phyloP scores from a whole-genome alignment of 495 filamentous ascomycete genomes.

The Annulohypoxylon maeteangense region DNA sequence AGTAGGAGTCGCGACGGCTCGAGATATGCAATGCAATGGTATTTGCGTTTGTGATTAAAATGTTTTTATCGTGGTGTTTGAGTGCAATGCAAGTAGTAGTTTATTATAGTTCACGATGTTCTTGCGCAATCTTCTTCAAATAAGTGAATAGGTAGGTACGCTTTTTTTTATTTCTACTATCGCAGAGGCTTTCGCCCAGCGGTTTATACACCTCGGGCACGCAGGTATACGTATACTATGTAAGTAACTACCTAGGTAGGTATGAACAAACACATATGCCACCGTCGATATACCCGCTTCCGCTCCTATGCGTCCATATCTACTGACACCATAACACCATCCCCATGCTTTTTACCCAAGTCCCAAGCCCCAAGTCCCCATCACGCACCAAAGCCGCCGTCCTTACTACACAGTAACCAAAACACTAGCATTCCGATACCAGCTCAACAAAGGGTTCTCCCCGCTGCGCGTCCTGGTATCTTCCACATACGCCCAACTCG shows the following conservation, averaged over 20 bases:
- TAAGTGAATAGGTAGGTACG: background rate
- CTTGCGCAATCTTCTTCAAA: too few relatives aligned
- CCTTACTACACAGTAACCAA: constrained; percentile 76
- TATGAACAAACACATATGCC: background rate
- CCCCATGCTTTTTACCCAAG: background rate
- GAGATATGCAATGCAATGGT: background rate
- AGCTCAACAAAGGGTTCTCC: constrained; percentile 90
- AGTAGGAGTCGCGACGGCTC: constrained; percentile 4
- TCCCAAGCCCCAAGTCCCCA: background rate
- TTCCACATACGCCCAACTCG: constrained; percentile 86
- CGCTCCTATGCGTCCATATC: background rate
- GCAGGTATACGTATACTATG: too few relatives aligned
- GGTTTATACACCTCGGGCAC: background rate
- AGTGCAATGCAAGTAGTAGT: too few relatives aligned
- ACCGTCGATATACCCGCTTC: background rate
- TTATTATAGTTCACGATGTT: too few relatives aligned
- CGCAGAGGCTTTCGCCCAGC: background rate
- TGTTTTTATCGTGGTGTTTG: background rate
- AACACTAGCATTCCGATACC: constrained; percentile 95
- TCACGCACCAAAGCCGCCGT: background rate
- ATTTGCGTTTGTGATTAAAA: background rate
- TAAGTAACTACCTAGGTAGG: background rate
- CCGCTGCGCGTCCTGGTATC: constrained; percentile 88
- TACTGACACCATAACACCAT: background rate
- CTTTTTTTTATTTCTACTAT: background rate